Conservation (phyloP, 805 yeast genomes). For the Candida schatavii region DNA sequence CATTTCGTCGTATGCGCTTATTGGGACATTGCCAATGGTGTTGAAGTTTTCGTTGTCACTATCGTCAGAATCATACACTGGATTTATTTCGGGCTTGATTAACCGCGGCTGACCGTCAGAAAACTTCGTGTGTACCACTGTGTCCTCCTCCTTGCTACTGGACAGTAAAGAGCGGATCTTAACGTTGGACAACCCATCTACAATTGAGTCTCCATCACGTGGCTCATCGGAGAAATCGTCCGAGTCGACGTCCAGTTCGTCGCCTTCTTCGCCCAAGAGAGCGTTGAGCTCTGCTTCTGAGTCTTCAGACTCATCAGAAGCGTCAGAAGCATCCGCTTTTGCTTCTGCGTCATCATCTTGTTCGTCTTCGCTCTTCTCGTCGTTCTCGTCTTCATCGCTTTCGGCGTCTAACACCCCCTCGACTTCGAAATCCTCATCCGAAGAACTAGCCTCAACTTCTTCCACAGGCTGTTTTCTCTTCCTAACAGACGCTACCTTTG, state of each 20-base stretch:
- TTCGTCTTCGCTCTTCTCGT: conserved; percentile 9
- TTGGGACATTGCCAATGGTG: conserved; percentile 91
- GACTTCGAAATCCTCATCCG: conserved; percentile 31
- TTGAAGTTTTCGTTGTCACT: conserved; percentile 76
- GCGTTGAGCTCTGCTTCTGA: conserved; percentile 63
- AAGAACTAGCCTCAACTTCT: conserved; percentile 4
- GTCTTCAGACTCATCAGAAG: conserved; percentile 35
- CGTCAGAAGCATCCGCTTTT: conserved; percentile 18
- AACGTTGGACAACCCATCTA: conserved; percentile 54
- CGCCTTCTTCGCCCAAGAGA: conserved; percentile 50
- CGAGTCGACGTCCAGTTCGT: conserved; percentile 37
- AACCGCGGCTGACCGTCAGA: conserved; percentile 81
- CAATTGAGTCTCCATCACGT: conserved; percentile 45
- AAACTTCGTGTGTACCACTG: conserved; percentile 43
- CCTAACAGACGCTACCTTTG: neutral
- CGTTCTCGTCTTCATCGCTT: conserved; percentile 32
- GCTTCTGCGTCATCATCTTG: conserved; percentile 25
- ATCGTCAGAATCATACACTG: conserved; percentile 93
- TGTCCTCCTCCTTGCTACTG: conserved; percentile 31
- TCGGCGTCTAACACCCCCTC: conserved; percentile 43
- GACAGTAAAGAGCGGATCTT: conserved; percentile 50
- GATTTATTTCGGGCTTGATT: conserved; percentile 86
- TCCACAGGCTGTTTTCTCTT: conserved; percentile 3
- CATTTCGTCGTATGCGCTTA: conserved; percentile 92
- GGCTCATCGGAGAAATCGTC: conserved; percentile 55